phyloP scores from a whole-genome alignment of 2,329 filamentous ascomycete species.

The Stachybotrys elegans region DNA sequence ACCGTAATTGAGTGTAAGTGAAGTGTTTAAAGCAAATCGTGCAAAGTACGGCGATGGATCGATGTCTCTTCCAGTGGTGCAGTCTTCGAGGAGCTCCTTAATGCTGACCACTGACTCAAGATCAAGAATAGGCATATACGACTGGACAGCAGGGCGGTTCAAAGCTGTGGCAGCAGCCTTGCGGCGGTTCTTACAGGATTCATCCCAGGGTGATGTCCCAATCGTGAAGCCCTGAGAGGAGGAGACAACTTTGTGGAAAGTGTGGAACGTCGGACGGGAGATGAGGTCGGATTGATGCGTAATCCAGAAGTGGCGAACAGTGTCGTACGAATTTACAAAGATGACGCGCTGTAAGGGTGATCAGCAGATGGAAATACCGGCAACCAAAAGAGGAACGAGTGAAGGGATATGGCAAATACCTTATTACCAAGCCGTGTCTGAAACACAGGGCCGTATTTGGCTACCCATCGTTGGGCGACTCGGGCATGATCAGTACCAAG shows the following conservation, averaged over 20 bases:
- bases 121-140: slow-evolving; percentile 79
- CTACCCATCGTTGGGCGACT: slow-evolving; percentile 50
- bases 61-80: slow-evolving; percentile 56
- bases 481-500: slow-evolving; percentile 53
- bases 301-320: slow-evolving; percentile 71
- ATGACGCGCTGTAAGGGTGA: slow-evolving; percentile 54
- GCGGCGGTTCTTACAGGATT: slow-evolving; percentile 69
- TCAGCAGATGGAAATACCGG: not conserved
- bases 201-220: slow-evolving; percentile 79
- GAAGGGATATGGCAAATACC: slow-evolving; percentile 29
- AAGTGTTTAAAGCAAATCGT: slow-evolving; percentile 71
- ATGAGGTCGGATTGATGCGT: slow-evolving; percentile 74
- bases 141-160: slow-evolving; percentile 69
- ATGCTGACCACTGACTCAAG: slow-evolving; percentile 69
- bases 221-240: slow-evolving; percentile 76
- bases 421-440: slow-evolving; percentile 65
- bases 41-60: slow-evolving; percentile 72
- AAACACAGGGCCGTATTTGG: slow-evolving; percentile 55
- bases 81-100: slow-evolving; percentile 64
- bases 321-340: slow-evolving; percentile 73
- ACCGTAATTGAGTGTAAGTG: slow-evolving; percentile 74
- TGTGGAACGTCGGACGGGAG: slow-evolving; percentile 73
- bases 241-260: slow-evolving; percentile 75
- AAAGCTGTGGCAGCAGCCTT: slow-evolving; percentile 76
- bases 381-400: not conserved